A percentile compares a stretch with the other conserved stretches of the same genome.
Evolutionary conservation across 768 basidiomycete genomes (phyloP).

Genomic region (Mycena maculata): DNA sequence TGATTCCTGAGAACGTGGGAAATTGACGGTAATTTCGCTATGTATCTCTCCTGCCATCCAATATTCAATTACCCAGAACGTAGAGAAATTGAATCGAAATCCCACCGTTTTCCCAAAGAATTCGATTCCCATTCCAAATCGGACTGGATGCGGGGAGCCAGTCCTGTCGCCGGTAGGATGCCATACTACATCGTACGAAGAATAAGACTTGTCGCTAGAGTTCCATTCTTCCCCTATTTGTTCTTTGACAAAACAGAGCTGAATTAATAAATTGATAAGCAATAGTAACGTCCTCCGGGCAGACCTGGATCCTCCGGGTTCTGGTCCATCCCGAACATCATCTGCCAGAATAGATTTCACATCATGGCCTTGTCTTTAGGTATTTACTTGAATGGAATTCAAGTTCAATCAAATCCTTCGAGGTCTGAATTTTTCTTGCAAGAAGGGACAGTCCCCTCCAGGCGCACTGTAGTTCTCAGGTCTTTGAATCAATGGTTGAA

Average conservation of each 20-base stretch:
- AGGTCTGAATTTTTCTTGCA: no score
- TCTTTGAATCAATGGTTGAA: no score
- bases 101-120: slow-evolving; percentile 5
- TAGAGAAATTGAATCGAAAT: background rate
- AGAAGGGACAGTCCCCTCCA: no score
- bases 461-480: no score
- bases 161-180: background rate
- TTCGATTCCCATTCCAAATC: slow-evolving; percentile 20
- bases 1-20: slow-evolving; percentile 19
- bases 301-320: no score
- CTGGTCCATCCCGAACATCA: no score
- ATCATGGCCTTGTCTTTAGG: no score
- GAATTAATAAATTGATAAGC: background rate
- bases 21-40: background rate
- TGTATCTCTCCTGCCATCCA: background rate
- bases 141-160: background rate
- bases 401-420: no score
- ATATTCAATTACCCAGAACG: background rate
- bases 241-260: slow-evolving; percentile 2
- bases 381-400: no score
- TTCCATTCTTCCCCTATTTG: slow-evolving; percentile 10
- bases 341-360: no score
- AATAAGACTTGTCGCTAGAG: background rate
- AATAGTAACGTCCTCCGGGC: no score
- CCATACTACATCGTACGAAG: slow-evolving; percentile 16